Conservation (phyloP, 768 basidiomycete genomes). For the Psilocybe cyanescens region DNA sequence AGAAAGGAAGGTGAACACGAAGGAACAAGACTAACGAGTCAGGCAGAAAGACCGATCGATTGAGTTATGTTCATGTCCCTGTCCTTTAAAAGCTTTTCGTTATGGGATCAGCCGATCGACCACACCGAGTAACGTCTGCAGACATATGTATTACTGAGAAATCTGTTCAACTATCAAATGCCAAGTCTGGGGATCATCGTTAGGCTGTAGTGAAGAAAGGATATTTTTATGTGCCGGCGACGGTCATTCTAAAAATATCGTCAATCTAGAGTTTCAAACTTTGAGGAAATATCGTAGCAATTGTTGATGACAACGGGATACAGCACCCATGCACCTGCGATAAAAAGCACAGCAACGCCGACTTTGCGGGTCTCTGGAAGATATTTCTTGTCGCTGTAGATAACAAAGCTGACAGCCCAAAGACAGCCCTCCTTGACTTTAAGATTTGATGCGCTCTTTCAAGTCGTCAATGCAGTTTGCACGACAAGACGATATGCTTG, state of each 20-base stretch:
- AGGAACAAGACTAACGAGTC: neutral
- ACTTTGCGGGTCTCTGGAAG: too few species aligned
- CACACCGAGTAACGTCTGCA: too few species aligned
- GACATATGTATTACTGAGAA: neutral
- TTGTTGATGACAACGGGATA: neutral
- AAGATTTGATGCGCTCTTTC: too few species aligned
- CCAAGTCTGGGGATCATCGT: constrained; percentile 1
- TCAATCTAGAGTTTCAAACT: neutral
- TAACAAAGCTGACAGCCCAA: too few species aligned
- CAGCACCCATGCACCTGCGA: too few species aligned
- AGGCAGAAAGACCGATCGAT: constrained; percentile 4
- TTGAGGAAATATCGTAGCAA: neutral
- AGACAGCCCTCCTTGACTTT: too few species aligned
- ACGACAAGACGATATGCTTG: too few species aligned
- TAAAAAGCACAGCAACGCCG: too few species aligned
- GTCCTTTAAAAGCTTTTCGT: neutral
- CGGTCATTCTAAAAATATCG: neutral
- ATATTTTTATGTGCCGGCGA: neutral
- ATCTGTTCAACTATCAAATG: constrained; percentile 9
- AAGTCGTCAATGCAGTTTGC: too few species aligned
- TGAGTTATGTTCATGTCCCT: neutral
- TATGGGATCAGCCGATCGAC: neutral
- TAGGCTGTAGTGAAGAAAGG: neutral
- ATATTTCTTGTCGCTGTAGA: too few species aligned
- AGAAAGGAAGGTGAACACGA: constrained; percentile 1